phyloP scores from a whole-genome alignment of 192 early-diverging fungal species.

The Radiomyces spectabilis region DNA sequence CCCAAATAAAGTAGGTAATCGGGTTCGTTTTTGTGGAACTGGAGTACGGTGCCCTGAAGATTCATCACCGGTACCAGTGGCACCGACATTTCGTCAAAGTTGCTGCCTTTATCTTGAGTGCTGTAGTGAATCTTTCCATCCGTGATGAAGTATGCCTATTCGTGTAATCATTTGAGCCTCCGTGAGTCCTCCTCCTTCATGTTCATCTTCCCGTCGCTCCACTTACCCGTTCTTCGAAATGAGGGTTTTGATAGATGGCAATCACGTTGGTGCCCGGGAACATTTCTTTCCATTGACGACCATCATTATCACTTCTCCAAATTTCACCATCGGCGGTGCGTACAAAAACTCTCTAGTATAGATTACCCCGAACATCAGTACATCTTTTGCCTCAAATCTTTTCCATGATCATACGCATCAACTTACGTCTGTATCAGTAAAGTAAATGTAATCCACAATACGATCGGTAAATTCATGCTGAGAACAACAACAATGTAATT shows the following conservation, averaged over 20 bases:
- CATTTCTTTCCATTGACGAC: slow-evolving; percentile 46
- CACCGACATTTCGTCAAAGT: slow-evolving; percentile 45
- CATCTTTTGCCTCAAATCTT: too few relatives aligned
- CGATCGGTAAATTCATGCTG: slow-evolving; percentile 19
- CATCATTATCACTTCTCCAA: slow-evolving; percentile 56
- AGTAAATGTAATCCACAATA: slow-evolving; percentile 34
- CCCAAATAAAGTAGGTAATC: slow-evolving; percentile 81
- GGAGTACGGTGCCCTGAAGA: slow-evolving; percentile 49
- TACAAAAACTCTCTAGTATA: slow-evolving; percentile 31
- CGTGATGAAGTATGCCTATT: slow-evolving; percentile 52
- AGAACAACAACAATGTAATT: too few relatives aligned
- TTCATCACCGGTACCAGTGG: slow-evolving; percentile 52
- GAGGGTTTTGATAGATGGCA: slow-evolving; percentile 54
- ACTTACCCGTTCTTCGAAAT: slow-evolving; percentile 39
- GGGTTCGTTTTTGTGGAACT: slow-evolving; percentile 79
- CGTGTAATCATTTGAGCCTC: too few relatives aligned
- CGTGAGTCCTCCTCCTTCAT: neutral
- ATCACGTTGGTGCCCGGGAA: slow-evolving; percentile 27
- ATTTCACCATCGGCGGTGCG: slow-evolving; percentile 45
- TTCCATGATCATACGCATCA: too few relatives aligned
- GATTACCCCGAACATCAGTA: too few relatives aligned
- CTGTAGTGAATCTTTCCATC: slow-evolving; percentile 38
- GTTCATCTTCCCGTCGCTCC: neutral
- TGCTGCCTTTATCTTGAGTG: slow-evolving; percentile 53
- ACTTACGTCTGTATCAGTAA: slow-evolving; percentile 22